Percentiles rank a stretch among this genome's conserved stretches.
Conservation (phyloP, 805 yeast genomes). For the Brettanomyces naardenensis region DNA sequence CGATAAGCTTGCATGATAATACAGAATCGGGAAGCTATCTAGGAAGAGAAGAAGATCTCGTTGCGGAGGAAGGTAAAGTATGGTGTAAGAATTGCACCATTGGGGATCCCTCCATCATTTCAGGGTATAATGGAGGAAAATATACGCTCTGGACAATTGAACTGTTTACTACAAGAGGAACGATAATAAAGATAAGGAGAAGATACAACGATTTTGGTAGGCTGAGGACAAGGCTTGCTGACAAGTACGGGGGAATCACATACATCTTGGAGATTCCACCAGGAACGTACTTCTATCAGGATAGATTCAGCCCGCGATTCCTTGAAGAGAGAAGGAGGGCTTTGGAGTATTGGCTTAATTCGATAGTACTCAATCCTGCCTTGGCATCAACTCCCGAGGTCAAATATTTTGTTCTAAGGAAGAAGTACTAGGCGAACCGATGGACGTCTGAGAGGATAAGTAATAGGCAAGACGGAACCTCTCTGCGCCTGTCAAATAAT, state of each 20-base stretch:
- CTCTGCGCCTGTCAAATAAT: too few relatives aligned
- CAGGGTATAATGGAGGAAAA: constrained; percentile 20
- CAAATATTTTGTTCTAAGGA: constrained; percentile 28
- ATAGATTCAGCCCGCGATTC: constrained; percentile 30
- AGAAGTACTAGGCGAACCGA: neutral
- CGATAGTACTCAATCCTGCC: constrained; percentile 43
- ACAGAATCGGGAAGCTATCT: constrained; percentile 8
- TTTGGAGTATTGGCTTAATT: constrained; percentile 51
- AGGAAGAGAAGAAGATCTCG: constrained; percentile 2
- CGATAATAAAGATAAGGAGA: constrained; percentile 41
- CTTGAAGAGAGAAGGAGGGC: constrained; percentile 48
- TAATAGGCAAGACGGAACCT: too few relatives aligned
- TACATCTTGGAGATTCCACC: constrained; percentile 46
- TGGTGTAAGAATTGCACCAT: constrained; percentile 26
- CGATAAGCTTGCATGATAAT: constrained; percentile 31
- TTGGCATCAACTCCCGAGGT: constrained; percentile 31
- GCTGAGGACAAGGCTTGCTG: constrained; percentile 33
- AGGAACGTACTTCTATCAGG: constrained; percentile 26
- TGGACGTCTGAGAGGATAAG: too few relatives aligned
- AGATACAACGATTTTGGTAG: constrained; percentile 58
- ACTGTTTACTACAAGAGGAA: constrained; percentile 21
- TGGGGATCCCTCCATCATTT: constrained; percentile 25
- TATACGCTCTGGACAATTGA: constrained; percentile 24
- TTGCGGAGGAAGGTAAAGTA: constrained; percentile 5
- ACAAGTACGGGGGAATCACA: constrained; percentile 29